Conservation (phyloP, 805 yeast species). For the Hanseniaspora clermontiae region DNA sequence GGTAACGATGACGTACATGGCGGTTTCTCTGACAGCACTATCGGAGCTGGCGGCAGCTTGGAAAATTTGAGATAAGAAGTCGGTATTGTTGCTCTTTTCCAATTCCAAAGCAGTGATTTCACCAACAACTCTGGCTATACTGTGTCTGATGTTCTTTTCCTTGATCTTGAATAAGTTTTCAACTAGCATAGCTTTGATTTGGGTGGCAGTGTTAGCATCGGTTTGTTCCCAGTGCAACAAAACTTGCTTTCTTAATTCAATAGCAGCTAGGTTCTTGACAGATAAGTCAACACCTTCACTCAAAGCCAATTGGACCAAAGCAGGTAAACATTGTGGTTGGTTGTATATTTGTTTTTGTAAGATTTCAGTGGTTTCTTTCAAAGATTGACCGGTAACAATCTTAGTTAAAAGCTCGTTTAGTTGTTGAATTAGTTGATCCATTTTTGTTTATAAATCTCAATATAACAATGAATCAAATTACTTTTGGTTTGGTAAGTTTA, state of each 20-base stretch:
- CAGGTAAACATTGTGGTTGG: conserved; percentile 60
- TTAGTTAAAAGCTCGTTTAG: conserved; percentile 70
- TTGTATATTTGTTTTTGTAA: conserved; percentile 64
- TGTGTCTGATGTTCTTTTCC: conserved; percentile 63
- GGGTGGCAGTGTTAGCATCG: conserved; percentile 38
- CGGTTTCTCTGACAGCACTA: conserved; percentile 55
- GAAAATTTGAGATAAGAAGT: conserved; percentile 58
- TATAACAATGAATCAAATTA: neutral
- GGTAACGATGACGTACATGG: conserved; percentile 66
- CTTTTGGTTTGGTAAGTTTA: neutral
- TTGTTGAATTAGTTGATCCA: conserved; percentile 59
- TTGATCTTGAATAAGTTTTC: conserved; percentile 55
- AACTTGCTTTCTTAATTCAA: conserved; percentile 82
- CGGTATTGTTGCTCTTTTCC: conserved; percentile 58
- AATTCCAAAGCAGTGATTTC: conserved; percentile 72
- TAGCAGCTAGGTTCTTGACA: conserved; percentile 69
- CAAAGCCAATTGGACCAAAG: conserved; percentile 71
- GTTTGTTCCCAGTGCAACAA: conserved; percentile 49
- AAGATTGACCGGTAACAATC: conserved; percentile 59
- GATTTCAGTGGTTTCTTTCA: conserved; percentile 69
- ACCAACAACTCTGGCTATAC: conserved; percentile 78
- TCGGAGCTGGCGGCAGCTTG: conserved; percentile 46
- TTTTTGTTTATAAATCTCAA: conserved; percentile 18
- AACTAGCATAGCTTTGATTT: conserved; percentile 57
- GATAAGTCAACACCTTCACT: conserved; percentile 43